Evolutionary conservation across 495 filamentous ascomycete species (phyloP).

Genomic region (Podospora conica): DNA sequence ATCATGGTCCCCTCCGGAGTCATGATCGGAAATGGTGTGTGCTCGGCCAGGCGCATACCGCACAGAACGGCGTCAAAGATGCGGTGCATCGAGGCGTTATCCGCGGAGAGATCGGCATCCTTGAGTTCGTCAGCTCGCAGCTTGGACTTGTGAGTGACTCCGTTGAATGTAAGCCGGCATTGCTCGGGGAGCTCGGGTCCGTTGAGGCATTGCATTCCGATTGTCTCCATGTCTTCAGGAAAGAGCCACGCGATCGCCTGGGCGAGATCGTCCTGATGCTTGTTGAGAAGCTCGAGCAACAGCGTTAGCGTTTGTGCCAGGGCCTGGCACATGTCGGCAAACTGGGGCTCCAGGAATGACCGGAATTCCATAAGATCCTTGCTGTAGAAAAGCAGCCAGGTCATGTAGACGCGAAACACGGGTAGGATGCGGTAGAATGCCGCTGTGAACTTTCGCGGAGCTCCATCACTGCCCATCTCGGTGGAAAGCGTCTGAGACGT

Average conservation of each 20-base stretch:
- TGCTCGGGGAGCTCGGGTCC: slow-evolving; percentile 22
- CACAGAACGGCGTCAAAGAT: slow-evolving; percentile 19
- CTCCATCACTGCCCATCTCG: background rate
- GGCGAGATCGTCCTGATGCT: slow-evolving; percentile 17
- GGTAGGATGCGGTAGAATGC: slow-evolving; percentile 25
- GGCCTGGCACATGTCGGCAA: slow-evolving; percentile 33
- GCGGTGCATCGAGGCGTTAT: slow-evolving; percentile 21
- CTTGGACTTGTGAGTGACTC: slow-evolving; percentile 21
- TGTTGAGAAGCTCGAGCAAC: slow-evolving; percentile 26
- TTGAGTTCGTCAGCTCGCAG: slow-evolving; percentile 22
- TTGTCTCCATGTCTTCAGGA: slow-evolving; percentile 37
- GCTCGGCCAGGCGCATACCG: slow-evolving; percentile 19
- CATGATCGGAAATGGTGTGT: slow-evolving; percentile 21
- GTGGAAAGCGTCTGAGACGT: background rate
- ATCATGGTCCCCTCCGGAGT: slow-evolving; percentile 8
- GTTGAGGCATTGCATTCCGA: slow-evolving; percentile 39
- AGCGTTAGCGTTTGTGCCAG: slow-evolving; percentile 34
- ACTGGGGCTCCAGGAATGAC: slow-evolving; percentile 36
- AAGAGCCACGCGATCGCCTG: slow-evolving; percentile 30
- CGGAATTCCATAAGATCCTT: slow-evolving; percentile 33
- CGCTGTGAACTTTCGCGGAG: slow-evolving; percentile 22
- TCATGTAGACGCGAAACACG: slow-evolving; percentile 39
- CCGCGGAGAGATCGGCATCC: slow-evolving; percentile 7
- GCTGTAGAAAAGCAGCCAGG: slow-evolving; percentile 37
- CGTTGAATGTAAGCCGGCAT: slow-evolving; percentile 26